Base-by-base conservation (phyloP, 2,329 filamentous ascomycete genomes). In the Ceratocystis colombiana region DNA sequence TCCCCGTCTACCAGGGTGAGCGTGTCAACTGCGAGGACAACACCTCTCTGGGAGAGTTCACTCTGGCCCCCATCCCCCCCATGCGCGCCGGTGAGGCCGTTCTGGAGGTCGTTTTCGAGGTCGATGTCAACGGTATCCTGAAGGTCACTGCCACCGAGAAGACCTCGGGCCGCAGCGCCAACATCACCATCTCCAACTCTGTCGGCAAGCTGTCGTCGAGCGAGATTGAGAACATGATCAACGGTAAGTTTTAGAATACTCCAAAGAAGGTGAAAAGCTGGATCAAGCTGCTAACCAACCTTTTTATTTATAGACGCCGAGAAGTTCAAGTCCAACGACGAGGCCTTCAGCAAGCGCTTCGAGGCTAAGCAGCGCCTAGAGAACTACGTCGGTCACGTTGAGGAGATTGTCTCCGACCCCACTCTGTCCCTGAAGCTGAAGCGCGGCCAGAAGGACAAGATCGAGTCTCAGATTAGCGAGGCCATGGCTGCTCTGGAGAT, bases 131-230 rank as follows among this genome's bases (percentile, higher is more conserved):
- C 84, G 94, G 94, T 88, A 96, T 96, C 77, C 88, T 99, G 71
- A 99, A 99, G 87, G 94, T 97, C 74, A 97, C 93, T 70, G 94
- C 94, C 72, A 96, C 93, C 61, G 94, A 99, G 86, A 99, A 99
- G 87, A 93, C 90, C 72, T 96, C 94, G 44, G 94, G 94, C 74
- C 92, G 94, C 77, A 94, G 84, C 75, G 94, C 94, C 80, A 99
- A 99, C 87, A 99, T 99, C 79, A 99, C 94, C 77, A 99, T 99
- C 80, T 90, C 90, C 80, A 99, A 99, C 87, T 96, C 94, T 68
- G 93, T 99, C 74, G 94, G 94, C 78, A 99, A 99, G 84, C 90
- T 99, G 72, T 96, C 91, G 70, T 89, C 88, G 65, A 79, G 80
- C 70, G 94, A 99, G 82, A 99, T 99, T 71, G 94, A 99, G 84